A percentile compares a stretch with the other conserved stretches of the same genome.
Evolutionary conservation across 73 alveolate genomes (phyloP).

Genomic region (Paramecium sexaurelia): DNA sequence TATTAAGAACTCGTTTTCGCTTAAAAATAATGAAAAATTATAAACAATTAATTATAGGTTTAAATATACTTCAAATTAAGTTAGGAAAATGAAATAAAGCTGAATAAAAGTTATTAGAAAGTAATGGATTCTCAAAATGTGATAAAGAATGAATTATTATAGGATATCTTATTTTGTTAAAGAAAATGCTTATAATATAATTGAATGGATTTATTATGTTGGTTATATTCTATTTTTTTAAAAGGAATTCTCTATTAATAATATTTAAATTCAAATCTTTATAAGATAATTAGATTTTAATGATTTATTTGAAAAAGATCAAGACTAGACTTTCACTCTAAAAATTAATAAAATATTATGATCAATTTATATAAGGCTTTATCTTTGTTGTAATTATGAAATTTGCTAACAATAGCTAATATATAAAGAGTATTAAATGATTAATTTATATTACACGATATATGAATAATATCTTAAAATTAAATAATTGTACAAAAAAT

Average conservation of each 20-base stretch:
- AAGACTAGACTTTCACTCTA: background rate
- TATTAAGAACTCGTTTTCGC: background rate
- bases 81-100: background rate
- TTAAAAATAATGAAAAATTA: background rate
- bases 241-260: background rate
- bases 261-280: background rate
- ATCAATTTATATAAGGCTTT: background rate
- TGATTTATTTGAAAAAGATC: constrained; percentile 17
- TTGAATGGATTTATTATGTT: background rate
- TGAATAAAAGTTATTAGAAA: background rate
- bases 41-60: too few relatives aligned
- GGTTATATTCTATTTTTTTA: background rate
- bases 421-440: constrained; percentile 2
- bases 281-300: background rate
- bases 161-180: constrained; percentile 1
- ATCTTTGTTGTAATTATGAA: constrained; percentile 21
- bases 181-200: too few relatives aligned
- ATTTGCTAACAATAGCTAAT: background rate
- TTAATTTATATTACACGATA: background rate
- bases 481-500: background rate
- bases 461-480: background rate
- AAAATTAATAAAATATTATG: background rate
- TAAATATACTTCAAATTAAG: background rate
- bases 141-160: background rate
- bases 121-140: background rate